Evolutionary conservation across 2,329 filamentous ascomycete species (phyloP), one percentile per base, ranked within the genome.

Genomic region (Fusarium sp.): DNA sequence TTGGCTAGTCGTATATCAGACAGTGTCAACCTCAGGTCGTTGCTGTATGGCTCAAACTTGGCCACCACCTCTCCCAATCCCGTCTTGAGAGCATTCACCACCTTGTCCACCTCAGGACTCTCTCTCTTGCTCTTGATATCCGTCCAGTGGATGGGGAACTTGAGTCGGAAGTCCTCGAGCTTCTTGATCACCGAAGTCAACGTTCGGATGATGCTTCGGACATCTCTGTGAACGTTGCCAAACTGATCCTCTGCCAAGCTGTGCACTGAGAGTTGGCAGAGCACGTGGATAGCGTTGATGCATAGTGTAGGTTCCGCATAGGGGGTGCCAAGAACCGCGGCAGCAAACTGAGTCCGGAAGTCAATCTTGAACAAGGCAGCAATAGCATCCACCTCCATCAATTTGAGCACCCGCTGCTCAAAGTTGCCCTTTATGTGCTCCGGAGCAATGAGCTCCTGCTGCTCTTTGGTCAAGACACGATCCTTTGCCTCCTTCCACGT

Each of bases 151-250:
- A 90, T 82, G 2, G 90, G 87, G 50, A 93, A 84, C 3, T 78
- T 83, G 9, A 82, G 81, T 73, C 91, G 87, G 79, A 97, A 95
- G 2, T 81, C 84, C 78, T 97, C 92, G 5, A 98, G 85, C 74
- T 91, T 91, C 64, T 85, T 88, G 65, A 95, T 91, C 1, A 93
- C 91, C 0, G 82, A 77, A 1, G 94, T 95, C 70, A 97, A 90
- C 2, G 91, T 90, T 56, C 92, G 90, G 60, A 98, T 90, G 66
- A 97, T 92, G 58, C 84, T 84, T 1, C 93, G 90, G 3, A 98
- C 91, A 73, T 97, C 94, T 50, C 91, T 88, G 75, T 97, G 93
- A n/a, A 97, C 96, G 76, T 94, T 93, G 16, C 96, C 96, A 79
- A 92, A 97, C 56, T 89, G 88, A 81, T 98, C 96, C 82, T 98